A percentile compares a stretch with the other conserved stretches of the same genome.
These are phyloP conservation scores for Euphorbia tirucalli DNA, from an alignment of 345 rosid species.

Conservation along the genomic window DNA sequence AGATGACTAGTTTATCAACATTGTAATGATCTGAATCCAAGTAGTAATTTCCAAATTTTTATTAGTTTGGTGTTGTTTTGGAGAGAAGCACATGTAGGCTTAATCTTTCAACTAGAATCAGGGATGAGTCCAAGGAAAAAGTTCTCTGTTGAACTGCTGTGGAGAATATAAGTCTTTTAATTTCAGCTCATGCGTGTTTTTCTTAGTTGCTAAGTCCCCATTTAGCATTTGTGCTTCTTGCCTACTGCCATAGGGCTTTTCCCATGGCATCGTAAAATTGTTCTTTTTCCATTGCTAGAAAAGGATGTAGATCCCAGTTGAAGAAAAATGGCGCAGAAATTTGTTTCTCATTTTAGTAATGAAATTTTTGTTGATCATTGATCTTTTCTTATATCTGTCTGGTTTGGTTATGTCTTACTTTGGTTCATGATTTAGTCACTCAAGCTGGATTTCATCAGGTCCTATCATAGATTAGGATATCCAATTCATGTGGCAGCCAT, in stretches of 20 bases:
- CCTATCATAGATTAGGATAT: not conserved
- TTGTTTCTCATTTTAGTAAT: too few relatives aligned
- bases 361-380: not conserved
- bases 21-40: not conserved
- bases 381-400: not conserved
- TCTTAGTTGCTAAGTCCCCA: not conserved
- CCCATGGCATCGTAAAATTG: not conserved
- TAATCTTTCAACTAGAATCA: not conserved
- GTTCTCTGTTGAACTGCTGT: too few relatives aligned
- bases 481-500: not conserved
- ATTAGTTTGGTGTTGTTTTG: not conserved
- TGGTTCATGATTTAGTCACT: not conserved
- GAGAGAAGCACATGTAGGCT: not conserved
- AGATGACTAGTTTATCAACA: not conserved
- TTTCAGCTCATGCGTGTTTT: not conserved
- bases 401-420: not conserved
- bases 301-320: not conserved
- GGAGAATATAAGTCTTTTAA: not conserved
- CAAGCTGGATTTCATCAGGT: not conserved
- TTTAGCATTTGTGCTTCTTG: not conserved
- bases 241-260: not conserved
- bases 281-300: not conserved
- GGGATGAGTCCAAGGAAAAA: slow-evolving; percentile 1
- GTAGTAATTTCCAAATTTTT: not conserved
- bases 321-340: not conserved